A percentile compares a stretch with the other conserved stretches of the same genome.
These are phyloP conservation scores for Baorangia bicolor DNA, from an alignment of 768 basidiomycete species.

Conservation along the genomic window DNA sequence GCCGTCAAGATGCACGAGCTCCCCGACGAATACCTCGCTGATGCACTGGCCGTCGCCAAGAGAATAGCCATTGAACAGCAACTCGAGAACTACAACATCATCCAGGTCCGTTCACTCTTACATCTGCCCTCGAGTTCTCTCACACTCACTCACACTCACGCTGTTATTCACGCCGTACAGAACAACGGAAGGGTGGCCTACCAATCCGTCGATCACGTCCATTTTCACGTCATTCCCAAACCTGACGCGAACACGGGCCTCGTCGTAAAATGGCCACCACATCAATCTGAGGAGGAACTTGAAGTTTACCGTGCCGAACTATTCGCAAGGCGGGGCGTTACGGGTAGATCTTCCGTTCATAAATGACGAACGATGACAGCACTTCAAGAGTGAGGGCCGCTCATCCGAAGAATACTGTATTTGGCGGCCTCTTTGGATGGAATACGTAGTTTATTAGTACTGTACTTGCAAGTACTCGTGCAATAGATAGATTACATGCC, in stretches of 20 bases:
- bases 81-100: conserved; percentile 78
- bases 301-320: conserved; percentile 5
- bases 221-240: conserved; percentile 93
- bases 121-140: too few species aligned
- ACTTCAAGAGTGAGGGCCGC: too few species aligned
- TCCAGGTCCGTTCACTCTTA: conserved; percentile 58
- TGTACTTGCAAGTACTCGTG: neutral
- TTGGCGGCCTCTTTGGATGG: too few species aligned
- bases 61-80: conserved; percentile 75
- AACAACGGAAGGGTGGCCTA: conserved; percentile 68
- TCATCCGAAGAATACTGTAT: too few species aligned
- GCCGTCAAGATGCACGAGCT: conserved; percentile 82
- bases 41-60: conserved; percentile 79
- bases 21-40: conserved; percentile 78
- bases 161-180: conserved; percentile 41
- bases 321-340: neutral
- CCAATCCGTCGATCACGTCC: conserved; percentile 79
- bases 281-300: conserved; percentile 8
- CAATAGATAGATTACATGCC: neutral
- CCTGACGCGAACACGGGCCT: conserved; percentile 71
- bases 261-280: conserved; percentile 61
- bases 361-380: too few species aligned
- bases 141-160: too few species aligned
- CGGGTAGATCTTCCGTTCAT: neutral
- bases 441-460: neutral